Evolutionary conservation across 2,329 filamentous ascomycete genomes (phyloP).

Genomic region (Ophiocordyceps polyrhachis-furcata): DNA sequence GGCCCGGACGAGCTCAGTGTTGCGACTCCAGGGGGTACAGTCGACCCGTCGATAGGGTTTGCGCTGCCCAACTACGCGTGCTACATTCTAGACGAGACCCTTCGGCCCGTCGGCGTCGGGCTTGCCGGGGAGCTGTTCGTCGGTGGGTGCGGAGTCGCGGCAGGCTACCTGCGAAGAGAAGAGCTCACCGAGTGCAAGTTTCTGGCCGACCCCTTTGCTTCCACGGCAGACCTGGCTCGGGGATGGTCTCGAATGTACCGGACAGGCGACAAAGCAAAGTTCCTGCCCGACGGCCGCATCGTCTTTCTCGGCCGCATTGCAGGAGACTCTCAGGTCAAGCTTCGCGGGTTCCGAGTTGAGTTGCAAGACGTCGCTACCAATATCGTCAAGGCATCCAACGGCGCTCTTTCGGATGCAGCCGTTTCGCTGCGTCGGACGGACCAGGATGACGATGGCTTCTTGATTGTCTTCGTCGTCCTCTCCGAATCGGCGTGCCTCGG

Average conservation of each 20-base stretch:
- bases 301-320: slow-evolving; percentile 17
- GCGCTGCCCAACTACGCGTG: slow-evolving; percentile 13
- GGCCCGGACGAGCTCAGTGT: slow-evolving; percentile 7
- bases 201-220: slow-evolving; percentile 6
- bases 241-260: slow-evolving; percentile 19
- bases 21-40: slow-evolving; percentile 2
- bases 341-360: slow-evolving; percentile 17
- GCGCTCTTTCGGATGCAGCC: slow-evolving; percentile 6
- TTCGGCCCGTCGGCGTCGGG: slow-evolving; percentile 19
- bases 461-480: slow-evolving; percentile 2
- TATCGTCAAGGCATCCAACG: slow-evolving; percentile 7
- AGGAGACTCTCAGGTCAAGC: slow-evolving; percentile 19
- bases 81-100: slow-evolving; percentile 18
- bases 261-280: slow-evolving; percentile 23
- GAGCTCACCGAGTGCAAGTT: slow-evolving; percentile 31
- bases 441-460: not conserved
- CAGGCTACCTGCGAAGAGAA: slow-evolving; percentile 19
- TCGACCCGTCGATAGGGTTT: slow-evolving; percentile 7
- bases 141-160: slow-evolving; percentile 21
- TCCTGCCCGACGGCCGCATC: slow-evolving; percentile 17
- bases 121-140: slow-evolving; percentile 22
- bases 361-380: slow-evolving; percentile 17
- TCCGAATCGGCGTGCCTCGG: not conserved
- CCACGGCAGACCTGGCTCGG: slow-evolving; percentile 6
- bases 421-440: not conserved